These are phyloP conservation scores for Albugo candida DNA, from an alignment of 352 stramenopile species.

Conservation along the genomic window DNA sequence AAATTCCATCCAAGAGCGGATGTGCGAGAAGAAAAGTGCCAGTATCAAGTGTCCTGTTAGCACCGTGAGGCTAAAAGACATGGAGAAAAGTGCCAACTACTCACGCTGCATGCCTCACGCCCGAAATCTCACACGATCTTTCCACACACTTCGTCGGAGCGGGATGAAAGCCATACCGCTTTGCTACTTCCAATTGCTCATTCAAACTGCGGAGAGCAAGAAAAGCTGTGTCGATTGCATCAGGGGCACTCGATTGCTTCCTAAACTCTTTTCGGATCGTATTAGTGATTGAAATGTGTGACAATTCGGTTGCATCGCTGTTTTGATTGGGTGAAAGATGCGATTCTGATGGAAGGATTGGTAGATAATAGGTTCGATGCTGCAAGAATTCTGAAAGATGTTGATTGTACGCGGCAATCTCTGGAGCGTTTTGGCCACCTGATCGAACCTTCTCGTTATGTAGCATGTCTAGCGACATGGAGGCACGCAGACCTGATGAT, in stretches of 20 bases:
- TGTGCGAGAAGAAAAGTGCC: slow-evolving; percentile 60
- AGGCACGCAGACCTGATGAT: slow-evolving; percentile 28
- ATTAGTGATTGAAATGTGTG: neutral
- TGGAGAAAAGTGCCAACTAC: slow-evolving; percentile 1
- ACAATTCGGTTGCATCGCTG: slow-evolving; percentile 5
- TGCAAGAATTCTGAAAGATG: slow-evolving; percentile 24
- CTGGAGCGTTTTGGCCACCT: neutral
- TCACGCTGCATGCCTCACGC: slow-evolving; percentile 1
- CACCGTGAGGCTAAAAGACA: slow-evolving; percentile 2
- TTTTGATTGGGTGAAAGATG: slow-evolving; percentile 33
- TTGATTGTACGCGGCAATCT: too few species aligned
- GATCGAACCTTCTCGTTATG: slow-evolving; percentile 17
- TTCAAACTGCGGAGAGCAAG: slow-evolving; percentile 39
- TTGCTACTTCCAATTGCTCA: slow-evolving; percentile 19
- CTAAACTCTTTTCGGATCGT: neutral
- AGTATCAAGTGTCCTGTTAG: slow-evolving; percentile 6
- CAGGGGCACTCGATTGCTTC: neutral
- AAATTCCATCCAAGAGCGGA: slow-evolving; percentile 45
- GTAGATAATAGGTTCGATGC: slow-evolving; percentile 45
- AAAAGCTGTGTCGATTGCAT: slow-evolving; percentile 36
- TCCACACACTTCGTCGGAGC: neutral
- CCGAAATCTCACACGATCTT: neutral
- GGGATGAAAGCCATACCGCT: slow-evolving; percentile 9
- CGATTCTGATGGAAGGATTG: slow-evolving; percentile 13
- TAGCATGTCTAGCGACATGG: slow-evolving; percentile 40